Conservation (phyloP, 1,284 basidiomycete genomes). For the Cerrena zonata region DNA sequence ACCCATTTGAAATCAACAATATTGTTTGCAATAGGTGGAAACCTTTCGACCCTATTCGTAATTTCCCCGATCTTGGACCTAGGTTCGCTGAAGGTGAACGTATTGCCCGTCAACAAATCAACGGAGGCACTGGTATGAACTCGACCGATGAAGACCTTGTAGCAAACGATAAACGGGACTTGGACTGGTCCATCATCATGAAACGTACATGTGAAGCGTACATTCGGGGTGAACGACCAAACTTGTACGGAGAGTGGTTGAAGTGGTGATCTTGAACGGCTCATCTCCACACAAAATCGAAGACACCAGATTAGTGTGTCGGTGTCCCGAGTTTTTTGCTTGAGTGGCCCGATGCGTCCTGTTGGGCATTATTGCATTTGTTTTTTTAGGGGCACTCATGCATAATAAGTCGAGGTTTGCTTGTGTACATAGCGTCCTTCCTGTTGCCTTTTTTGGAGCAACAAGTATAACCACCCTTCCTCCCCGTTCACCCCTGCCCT, state of each 20-base stretch:
- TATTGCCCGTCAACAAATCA: slow-evolving; percentile 39
- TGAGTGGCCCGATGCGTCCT: background rate
- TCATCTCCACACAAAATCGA: no score
- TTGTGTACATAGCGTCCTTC: no score
- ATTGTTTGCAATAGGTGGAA: slow-evolving; percentile 75
- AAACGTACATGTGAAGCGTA: slow-evolving; percentile 90
- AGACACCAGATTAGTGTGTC: no score
- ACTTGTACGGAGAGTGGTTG: slow-evolving; percentile 88
- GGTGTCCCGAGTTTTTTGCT: no score
- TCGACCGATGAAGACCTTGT: slow-evolving; percentile 32
- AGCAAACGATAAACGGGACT: slow-evolving; percentile 59
- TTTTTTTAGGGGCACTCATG: background rate
- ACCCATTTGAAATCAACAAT: slow-evolving; percentile 1
- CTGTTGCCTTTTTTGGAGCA: no score
- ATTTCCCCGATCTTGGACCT: slow-evolving; percentile 86
- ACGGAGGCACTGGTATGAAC: slow-evolving; percentile 16
- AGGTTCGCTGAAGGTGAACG: slow-evolving; percentile 72
- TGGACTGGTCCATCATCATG: slow-evolving; percentile 85
- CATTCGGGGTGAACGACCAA: slow-evolving; percentile 79
- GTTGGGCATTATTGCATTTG: background rate
- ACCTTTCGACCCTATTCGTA: slow-evolving; percentile 81
- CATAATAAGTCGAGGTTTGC: no score
- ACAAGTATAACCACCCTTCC: no score
- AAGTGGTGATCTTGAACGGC: slow-evolving; percentile 57
- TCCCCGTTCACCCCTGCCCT: no score